Conservation (phyloP, 768 basidiomycete genomes). For the Naganishia antarctica region DNA sequence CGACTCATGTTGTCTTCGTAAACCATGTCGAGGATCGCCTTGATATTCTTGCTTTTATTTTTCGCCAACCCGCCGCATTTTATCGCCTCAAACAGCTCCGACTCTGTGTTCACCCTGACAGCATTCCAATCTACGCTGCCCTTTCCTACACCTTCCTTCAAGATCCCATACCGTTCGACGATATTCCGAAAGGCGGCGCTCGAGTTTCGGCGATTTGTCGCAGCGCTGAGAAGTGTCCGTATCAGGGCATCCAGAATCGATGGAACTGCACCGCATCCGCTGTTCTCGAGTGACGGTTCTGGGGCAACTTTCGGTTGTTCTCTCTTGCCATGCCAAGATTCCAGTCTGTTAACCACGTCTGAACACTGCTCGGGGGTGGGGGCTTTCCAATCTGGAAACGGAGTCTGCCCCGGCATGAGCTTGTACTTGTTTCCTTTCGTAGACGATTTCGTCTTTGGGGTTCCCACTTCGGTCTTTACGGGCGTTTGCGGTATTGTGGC, state of each 20-base stretch:
- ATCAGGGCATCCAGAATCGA: conserved; percentile 42
- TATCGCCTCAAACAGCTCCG: conserved; percentile 40
- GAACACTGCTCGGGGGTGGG: conserved; percentile 38
- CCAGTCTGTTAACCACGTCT: conserved; percentile 34
- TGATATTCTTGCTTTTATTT: conserved; percentile 41
- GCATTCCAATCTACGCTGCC: conserved; percentile 42
- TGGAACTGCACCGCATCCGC: conserved; percentile 44
- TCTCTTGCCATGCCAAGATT: conserved; percentile 31
- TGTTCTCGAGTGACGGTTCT: conserved; percentile 30
- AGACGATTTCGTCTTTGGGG: neutral
- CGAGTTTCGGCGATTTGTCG: conserved; percentile 39
- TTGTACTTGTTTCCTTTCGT: conserved; percentile 18
- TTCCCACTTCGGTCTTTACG: neutral
- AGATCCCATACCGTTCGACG: conserved; percentile 36
- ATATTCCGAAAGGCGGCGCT: conserved; percentile 38
- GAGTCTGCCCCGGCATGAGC: conserved; percentile 25
- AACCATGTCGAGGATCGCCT: conserved; percentile 36
- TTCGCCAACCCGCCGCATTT: conserved; percentile 40
- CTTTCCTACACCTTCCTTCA: conserved; percentile 22
- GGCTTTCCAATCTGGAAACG: conserved; percentile 38
- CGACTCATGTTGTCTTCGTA: conserved; percentile 30
- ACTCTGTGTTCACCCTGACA: conserved; percentile 34
- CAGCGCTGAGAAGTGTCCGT: conserved; percentile 41
- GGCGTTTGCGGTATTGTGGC: neutral
- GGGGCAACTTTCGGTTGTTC: conserved; percentile 11